A percentile compares a stretch with the other conserved stretches of the same genome.
Evolutionary conservation across 306 rosid species (phyloP).

Genomic region (Casuarina cunninghamiana): DNA sequence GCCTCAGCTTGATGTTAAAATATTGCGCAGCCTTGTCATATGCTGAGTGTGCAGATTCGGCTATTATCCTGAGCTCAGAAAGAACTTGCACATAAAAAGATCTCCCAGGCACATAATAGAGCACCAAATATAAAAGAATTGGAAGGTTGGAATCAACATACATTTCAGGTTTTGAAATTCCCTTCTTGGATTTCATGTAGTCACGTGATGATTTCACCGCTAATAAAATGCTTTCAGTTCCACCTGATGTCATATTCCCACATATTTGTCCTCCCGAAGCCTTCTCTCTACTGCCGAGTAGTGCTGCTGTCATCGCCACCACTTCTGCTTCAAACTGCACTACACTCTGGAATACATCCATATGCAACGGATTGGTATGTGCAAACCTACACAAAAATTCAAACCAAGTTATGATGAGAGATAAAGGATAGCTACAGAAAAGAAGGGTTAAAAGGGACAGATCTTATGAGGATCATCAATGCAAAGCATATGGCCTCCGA

Average conservation of each 20-base stretch:
- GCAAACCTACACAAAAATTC: slow-evolving; percentile 72
- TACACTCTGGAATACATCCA: slow-evolving; percentile 88
- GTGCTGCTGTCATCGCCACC: slow-evolving; percentile 92
- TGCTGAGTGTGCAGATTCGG: slow-evolving; percentile 93
- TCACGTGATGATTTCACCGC: slow-evolving; percentile 95
- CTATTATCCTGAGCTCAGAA: slow-evolving; percentile 67
- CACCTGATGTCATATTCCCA: slow-evolving; percentile 99
- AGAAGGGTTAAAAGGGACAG: not conserved
- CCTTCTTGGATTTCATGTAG: slow-evolving; percentile 79
- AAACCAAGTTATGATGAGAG: slow-evolving; percentile 25
- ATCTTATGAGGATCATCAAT: not conserved
- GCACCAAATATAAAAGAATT: slow-evolving; percentile 7
- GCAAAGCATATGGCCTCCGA: slow-evolving; percentile 1
- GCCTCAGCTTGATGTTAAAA: slow-evolving; percentile 91
- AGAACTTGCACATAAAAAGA: slow-evolving; percentile 21
- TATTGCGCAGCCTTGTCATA: slow-evolving; percentile 98
- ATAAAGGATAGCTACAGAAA: slow-evolving; percentile 2
- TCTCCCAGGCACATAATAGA: slow-evolving; percentile 17
- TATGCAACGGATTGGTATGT: slow-evolving; percentile 94
- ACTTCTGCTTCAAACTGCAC: slow-evolving; percentile 87
- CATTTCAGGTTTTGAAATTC: slow-evolving; percentile 91
- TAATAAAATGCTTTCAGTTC: slow-evolving; percentile 92
- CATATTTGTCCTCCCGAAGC: slow-evolving; percentile 86
- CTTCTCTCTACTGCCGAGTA: slow-evolving; percentile 79
- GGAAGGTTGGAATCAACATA: slow-evolving; percentile 32